phyloP scores from a whole-genome alignment of 495 filamentous ascomycete species.

The Coniosporium apollinis region DNA sequence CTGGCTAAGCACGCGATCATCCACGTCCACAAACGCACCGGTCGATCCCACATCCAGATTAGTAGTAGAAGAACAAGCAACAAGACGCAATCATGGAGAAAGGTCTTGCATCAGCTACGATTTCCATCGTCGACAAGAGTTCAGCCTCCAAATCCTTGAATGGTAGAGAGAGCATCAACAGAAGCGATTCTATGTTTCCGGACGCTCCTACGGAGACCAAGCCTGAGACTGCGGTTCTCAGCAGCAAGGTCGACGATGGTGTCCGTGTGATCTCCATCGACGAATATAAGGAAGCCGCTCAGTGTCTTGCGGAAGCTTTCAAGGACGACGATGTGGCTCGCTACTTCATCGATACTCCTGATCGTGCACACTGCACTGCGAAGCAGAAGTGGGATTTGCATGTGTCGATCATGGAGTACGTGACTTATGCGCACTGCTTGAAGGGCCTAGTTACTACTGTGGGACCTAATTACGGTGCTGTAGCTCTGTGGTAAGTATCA shows the following conservation, averaged over 20 bases:
- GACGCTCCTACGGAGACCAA: slow-evolving; percentile 5
- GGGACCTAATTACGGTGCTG: slow-evolving; percentile 55
- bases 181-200: slow-evolving; percentile 2
- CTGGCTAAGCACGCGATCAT: slow-evolving; percentile 13
- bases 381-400: slow-evolving; percentile 60
- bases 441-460: slow-evolving; percentile 54
- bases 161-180: not conserved
- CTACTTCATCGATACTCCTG: slow-evolving; percentile 54
- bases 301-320: slow-evolving; percentile 57
- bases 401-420: slow-evolving; percentile 52
- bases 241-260: too few species aligned
- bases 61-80: slow-evolving; percentile 13
- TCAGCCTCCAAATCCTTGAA: slow-evolving; percentile 10
- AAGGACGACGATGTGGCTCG: slow-evolving; percentile 51
- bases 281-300: slow-evolving; percentile 49
- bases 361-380: slow-evolving; percentile 38
- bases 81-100: slow-evolving; percentile 23
- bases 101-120: slow-evolving; percentile 19
- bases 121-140: slow-evolving; percentile 17
- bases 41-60: slow-evolving; percentile 13
- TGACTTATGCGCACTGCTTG: slow-evolving; percentile 52
- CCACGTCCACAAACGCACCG: slow-evolving; percentile 14
- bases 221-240: slow-evolving; percentile 10
- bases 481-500: slow-evolving; percentile 68
- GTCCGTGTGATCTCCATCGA: slow-evolving; percentile 42